Evolutionary conservation across 2,329 filamentous ascomycete genomes (phyloP).

Genomic region (Fusarium musae): DNA sequence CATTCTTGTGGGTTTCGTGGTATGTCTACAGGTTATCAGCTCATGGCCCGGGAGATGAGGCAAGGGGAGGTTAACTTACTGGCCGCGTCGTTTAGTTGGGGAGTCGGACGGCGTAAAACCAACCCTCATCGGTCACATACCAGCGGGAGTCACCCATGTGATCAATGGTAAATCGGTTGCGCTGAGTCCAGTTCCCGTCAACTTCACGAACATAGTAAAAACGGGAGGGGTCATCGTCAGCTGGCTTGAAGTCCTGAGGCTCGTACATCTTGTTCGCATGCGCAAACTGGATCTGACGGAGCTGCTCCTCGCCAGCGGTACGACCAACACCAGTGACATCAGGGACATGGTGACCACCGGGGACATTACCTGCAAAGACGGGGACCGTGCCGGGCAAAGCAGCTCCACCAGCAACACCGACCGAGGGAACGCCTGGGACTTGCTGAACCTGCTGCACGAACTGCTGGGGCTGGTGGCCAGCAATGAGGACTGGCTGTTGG

Average conservation of each 20-base stretch:
- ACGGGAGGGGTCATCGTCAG: constrained; percentile 68
- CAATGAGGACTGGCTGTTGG: constrained; percentile 49
- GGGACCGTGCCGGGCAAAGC: constrained; percentile 42
- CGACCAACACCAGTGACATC: constrained; percentile 65
- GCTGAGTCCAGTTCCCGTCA: constrained; percentile 69
- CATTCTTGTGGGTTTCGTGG: constrained; percentile 4
- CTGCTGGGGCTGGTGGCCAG: constrained; percentile 39
- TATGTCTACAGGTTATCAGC: constrained; percentile 24
- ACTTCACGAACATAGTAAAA: constrained; percentile 71
- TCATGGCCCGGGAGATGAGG: neutral
- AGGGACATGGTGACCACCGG: constrained; percentile 50
- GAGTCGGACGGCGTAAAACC: constrained; percentile 70
- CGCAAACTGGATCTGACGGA: constrained; percentile 62
- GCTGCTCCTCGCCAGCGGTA: constrained; percentile 59
- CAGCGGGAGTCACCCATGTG: constrained; percentile 66
- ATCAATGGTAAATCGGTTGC: constrained; percentile 70
- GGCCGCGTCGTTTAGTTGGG: constrained; percentile 47
- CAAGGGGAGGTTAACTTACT: constrained; percentile 12
- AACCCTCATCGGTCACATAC: constrained; percentile 67
- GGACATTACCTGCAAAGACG: constrained; percentile 55
- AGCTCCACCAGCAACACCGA: constrained; percentile 42
- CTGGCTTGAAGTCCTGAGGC: constrained; percentile 71
- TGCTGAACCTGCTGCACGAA: constrained; percentile 43
- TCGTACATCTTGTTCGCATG: constrained; percentile 62
- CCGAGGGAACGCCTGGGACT: constrained; percentile 42